phyloP scores from a whole-genome alignment of 495 filamentous ascomycete species.

The Pseudoneurospora amorphoporcata region DNA sequence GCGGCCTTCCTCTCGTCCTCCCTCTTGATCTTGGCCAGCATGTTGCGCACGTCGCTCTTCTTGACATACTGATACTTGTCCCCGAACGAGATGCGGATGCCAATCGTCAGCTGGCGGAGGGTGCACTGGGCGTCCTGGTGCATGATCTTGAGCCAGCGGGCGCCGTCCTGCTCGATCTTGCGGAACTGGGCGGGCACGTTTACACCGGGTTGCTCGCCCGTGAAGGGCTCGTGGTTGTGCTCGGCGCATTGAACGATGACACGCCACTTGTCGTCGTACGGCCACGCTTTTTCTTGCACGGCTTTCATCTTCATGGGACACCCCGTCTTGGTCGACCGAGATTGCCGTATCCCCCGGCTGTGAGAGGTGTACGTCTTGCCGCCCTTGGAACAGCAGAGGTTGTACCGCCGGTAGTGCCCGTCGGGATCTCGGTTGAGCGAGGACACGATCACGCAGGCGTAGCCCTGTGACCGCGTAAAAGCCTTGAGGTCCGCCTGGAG shows the following conservation, averaged over 20 bases:
- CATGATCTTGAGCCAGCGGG: slow-evolving; percentile 28
- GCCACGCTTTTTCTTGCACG: slow-evolving; percentile 23
- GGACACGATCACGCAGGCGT: slow-evolving; percentile 23
- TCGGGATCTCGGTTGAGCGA: slow-evolving; percentile 23
- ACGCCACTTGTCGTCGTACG: slow-evolving; percentile 29
- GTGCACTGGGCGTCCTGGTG: slow-evolving; percentile 24
- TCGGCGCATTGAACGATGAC: slow-evolving; percentile 25
- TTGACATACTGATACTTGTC: slow-evolving; percentile 32
- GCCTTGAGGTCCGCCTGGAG: slow-evolving; percentile 17
- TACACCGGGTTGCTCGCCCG: slow-evolving; percentile 18
- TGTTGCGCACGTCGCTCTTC: slow-evolving; percentile 24
- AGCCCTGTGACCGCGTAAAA: slow-evolving; percentile 24
- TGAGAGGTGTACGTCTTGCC: slow-evolving; percentile 24
- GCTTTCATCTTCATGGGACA: slow-evolving; percentile 27
- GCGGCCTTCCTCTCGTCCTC: slow-evolving; percentile 24
- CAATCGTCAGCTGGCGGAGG: slow-evolving; percentile 25
- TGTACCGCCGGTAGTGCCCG: slow-evolving; percentile 26
- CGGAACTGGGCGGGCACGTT: slow-evolving; percentile 25
- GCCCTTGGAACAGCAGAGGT: slow-evolving; percentile 27
- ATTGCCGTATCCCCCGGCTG: slow-evolving; percentile 21
- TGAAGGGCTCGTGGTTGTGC: slow-evolving; percentile 29
- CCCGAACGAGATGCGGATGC: slow-evolving; percentile 24
- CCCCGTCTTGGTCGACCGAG: slow-evolving; percentile 23
- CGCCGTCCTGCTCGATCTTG: slow-evolving; percentile 25
- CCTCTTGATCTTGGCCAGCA: slow-evolving; percentile 25